Evolutionary conservation across 495 filamentous ascomycete genomes (phyloP).

Genomic region (Hyphodiscus hymeniophilus): DNA sequence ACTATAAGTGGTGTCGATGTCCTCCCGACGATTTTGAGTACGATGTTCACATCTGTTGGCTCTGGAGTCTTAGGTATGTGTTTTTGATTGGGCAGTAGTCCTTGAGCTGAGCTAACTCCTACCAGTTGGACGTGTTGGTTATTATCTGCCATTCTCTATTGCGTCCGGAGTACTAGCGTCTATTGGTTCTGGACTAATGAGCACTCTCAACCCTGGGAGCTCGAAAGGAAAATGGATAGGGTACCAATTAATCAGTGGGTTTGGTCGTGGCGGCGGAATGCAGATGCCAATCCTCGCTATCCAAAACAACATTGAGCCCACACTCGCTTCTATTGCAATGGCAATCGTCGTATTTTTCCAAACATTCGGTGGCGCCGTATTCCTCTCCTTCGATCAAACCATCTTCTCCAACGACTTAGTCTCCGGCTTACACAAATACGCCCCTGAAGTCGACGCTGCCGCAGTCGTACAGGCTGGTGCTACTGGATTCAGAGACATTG

Average conservation of each 20-base stretch:
- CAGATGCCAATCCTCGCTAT: slow-evolving; percentile 9
- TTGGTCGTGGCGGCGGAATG: slow-evolving; percentile 8
- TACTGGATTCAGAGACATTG: slow-evolving; percentile 27
- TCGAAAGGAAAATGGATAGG: slow-evolving; percentile 15
- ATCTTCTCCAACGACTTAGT: slow-evolving; percentile 27
- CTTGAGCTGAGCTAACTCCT: slow-evolving; percentile 49
- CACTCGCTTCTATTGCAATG: slow-evolving; percentile 22
- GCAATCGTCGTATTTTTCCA: slow-evolving; percentile 24
- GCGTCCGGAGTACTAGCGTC: slow-evolving; percentile 12
- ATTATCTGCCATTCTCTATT: slow-evolving; percentile 40
- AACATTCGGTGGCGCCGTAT: slow-evolving; percentile 24
- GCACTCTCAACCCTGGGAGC: slow-evolving; percentile 16
- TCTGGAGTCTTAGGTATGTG: slow-evolving; percentile 60
- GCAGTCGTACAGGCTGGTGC: slow-evolving; percentile 27
- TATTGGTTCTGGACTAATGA: slow-evolving; percentile 27
- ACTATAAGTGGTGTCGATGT: slow-evolving; percentile 64
- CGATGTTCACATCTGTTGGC: slow-evolving; percentile 34
- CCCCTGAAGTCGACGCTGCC: slow-evolving; percentile 22
- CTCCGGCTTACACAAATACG: slow-evolving; percentile 12
- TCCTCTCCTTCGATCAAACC: slow-evolving; percentile 23
- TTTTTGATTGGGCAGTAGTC: slow-evolving; percentile 45
- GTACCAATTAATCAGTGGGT: slow-evolving; percentile 12
- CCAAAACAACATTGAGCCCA: slow-evolving; percentile 9
- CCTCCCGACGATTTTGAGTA: slow-evolving; percentile 43
- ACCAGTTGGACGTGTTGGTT: slow-evolving; percentile 40